phyloP scores from a whole-genome alignment of 345 rosid genomes.

The Gossypium thurberi region DNA sequence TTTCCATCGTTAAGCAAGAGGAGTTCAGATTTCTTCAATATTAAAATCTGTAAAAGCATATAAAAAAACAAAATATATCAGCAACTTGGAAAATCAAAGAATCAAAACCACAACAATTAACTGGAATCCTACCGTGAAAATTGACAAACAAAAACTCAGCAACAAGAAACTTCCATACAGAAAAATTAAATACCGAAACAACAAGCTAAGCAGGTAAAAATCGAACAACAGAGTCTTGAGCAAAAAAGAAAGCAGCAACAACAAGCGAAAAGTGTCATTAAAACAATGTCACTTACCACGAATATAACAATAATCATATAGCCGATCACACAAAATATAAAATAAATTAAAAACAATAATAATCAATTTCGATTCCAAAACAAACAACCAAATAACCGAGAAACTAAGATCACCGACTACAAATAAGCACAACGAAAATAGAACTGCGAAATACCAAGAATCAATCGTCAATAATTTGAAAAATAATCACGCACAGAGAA shows the following conservation, averaged over 20 bases:
- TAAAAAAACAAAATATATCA: background rate
- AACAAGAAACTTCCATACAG: background rate
- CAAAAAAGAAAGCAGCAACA: background rate
- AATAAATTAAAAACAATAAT: background rate
- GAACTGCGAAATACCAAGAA: background rate
- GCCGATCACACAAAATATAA: background rate
- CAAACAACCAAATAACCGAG: background rate
- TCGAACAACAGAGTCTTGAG: background rate
- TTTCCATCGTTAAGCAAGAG: constrained; percentile 51
- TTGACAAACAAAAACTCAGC: background rate
- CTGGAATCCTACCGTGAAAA: background rate
- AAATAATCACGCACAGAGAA: too few relatives aligned
- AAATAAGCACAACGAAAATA: background rate
- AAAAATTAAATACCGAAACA: background rate
- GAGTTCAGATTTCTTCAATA: constrained; percentile 12
- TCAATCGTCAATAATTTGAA: background rate
- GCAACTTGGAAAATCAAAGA: background rate
- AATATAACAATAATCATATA: background rate
- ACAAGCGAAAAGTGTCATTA: background rate
- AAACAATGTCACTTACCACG: background rate
- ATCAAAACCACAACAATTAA: background rate
- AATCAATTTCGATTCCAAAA: background rate
- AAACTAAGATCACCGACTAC: background rate
- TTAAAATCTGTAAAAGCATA: constrained; percentile 10
- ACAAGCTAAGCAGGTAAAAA: background rate